phyloP scores from a whole-genome alignment of 345 rosid species.

The Pugionium cornutum region DNA sequence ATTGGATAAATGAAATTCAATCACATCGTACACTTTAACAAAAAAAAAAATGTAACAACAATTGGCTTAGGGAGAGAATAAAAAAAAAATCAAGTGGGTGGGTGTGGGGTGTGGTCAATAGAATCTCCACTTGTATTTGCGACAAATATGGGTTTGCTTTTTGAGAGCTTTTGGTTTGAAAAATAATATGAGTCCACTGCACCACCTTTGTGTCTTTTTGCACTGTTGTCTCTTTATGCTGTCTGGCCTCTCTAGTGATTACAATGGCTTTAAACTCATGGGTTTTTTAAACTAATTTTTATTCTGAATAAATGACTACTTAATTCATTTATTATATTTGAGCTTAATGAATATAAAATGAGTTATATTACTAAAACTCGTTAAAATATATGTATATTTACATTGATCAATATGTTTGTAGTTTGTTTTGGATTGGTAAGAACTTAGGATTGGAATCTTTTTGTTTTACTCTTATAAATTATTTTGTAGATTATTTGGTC shows the following conservation, averaged over 20 bases:
- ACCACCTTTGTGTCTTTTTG: slow-evolving; percentile 33
- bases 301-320: too few relatives aligned
- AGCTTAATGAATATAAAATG: too few relatives aligned
- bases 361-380: too few relatives aligned
- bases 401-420: too few relatives aligned
- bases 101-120: slow-evolving; percentile 40
- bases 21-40: slow-evolving; percentile 43
- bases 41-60: slow-evolving; percentile 15
- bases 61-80: slow-evolving; percentile 15
- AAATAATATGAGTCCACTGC: slow-evolving; percentile 35
- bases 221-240: slow-evolving; percentile 29
- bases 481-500: too few relatives aligned
- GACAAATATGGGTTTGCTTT: slow-evolving; percentile 36
- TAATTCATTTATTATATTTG: too few relatives aligned
- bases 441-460: too few relatives aligned
- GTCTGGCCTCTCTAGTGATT: slow-evolving; percentile 28
- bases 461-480: too few relatives aligned
- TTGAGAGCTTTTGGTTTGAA: slow-evolving; percentile 40
- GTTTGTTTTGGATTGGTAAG: too few relatives aligned
- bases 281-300: too few relatives aligned
- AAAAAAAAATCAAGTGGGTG: slow-evolving; percentile 33
- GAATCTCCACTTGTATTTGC: slow-evolving; percentile 41
- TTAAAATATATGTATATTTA: too few relatives aligned
- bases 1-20: slow-evolving; percentile 28
- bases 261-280: too few relatives aligned